Conservation (phyloP, 305 asterid genomes). For the Withania somnifera region DNA sequence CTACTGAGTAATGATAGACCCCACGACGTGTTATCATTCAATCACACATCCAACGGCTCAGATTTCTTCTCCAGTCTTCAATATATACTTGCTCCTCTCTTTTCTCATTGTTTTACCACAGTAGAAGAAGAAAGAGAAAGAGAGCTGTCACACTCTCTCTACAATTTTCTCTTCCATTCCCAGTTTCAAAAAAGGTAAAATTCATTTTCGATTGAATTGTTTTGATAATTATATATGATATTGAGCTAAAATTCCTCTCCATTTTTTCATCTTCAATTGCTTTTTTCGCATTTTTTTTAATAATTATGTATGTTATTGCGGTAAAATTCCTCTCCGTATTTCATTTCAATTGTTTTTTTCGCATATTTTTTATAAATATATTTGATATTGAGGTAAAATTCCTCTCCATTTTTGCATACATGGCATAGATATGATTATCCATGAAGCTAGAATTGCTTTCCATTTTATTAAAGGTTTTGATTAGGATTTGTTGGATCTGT, state of each 20-base stretch:
- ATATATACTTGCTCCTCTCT: not conserved
- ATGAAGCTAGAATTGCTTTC: not conserved
- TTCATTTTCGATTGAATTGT: no score
- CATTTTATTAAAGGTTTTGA: not conserved
- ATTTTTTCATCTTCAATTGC: not conserved
- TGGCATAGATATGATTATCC: not conserved
- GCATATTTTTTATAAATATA: not conserved
- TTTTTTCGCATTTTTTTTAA: not conserved
- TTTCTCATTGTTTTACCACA: no score
- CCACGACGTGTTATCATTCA: slow-evolving; percentile 12
- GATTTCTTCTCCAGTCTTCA: slow-evolving; percentile 3
- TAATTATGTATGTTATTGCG: no score
- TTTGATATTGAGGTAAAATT: not conserved
- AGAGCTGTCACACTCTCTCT: not conserved
- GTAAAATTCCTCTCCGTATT: no score
- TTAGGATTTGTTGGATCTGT: not conserved
- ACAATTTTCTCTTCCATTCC: not conserved
- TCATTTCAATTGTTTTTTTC: no score
- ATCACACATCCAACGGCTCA: slow-evolving; percentile 8
- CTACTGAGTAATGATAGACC: slow-evolving; percentile 10
- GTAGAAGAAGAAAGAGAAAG: not conserved
- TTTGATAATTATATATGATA: no score
- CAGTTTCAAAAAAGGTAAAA: not conserved
- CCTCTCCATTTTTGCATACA: not conserved
- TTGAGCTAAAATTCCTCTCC: not conserved